A percentile compares a stretch with the other conserved stretches of the same genome.
phyloP scores from a whole-genome alignment of 768 basidiomycete species.

The Leucogyrophana mollusca region DNA sequence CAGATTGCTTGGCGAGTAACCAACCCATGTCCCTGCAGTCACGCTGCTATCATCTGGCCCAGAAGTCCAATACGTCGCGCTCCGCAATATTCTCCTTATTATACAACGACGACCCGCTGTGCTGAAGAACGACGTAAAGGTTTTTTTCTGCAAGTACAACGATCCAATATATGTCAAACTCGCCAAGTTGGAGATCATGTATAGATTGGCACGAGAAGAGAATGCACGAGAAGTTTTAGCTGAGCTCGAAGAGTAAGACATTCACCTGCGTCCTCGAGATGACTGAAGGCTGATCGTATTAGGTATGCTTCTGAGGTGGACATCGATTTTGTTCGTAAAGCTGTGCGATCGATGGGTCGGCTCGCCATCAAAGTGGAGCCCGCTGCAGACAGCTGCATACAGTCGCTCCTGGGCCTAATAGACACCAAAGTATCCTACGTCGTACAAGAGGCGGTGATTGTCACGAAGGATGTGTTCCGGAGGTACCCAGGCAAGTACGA shows the following conservation, averaged over 20 bases:
- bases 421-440: slow-evolving; percentile 95
- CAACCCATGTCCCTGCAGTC: slow-evolving; percentile 46
- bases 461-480: slow-evolving; percentile 97
- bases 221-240: slow-evolving; percentile 91
- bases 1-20: not conserved
- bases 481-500: slow-evolving; percentile 97
- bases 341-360: slow-evolving; percentile 95
- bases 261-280: not conserved
- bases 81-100: slow-evolving; percentile 95
- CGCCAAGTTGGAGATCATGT: slow-evolving; percentile 99
- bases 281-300: not conserved
- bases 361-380: slow-evolving; percentile 95
- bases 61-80: slow-evolving; percentile 97
- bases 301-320: slow-evolving; percentile 99
- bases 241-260: slow-evolving; percentile 86
- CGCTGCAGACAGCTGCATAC: slow-evolving; percentile 88
- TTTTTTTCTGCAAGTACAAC: slow-evolving; percentile 99
- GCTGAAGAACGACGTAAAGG: slow-evolving; percentile 95
- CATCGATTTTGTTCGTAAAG: slow-evolving; percentile 96
- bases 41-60: slow-evolving; percentile 94
- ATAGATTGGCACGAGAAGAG: slow-evolving; percentile 91
- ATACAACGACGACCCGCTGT: slow-evolving; percentile 93
- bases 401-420: slow-evolving; percentile 80
- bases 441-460: slow-evolving; percentile 95
- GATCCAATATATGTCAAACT: slow-evolving; percentile 99